Evolutionary conservation across 352 stramenopile genomes (phyloP).

Genomic region (Pythium folliculosum): DNA sequence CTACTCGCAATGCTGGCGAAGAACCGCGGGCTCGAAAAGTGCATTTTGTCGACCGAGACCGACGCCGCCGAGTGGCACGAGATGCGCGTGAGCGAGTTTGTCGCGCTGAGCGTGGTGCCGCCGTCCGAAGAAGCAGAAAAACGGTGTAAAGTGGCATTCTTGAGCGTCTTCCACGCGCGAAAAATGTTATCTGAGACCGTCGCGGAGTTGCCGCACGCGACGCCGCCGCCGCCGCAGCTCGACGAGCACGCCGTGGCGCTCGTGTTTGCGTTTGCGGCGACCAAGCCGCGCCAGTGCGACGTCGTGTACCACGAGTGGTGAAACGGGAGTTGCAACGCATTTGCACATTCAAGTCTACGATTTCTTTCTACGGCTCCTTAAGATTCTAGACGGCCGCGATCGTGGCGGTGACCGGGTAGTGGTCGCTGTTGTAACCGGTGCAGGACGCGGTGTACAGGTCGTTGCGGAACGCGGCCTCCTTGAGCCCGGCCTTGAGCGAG

Average conservation of each 20-base stretch:
- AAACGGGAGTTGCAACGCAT: not conserved
- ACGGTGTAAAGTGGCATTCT: not conserved
- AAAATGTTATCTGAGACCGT: no score
- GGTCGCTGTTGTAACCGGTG: slow-evolving; percentile 59
- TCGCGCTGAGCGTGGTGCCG: not conserved
- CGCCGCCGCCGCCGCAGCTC: not conserved
- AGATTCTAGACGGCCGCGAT: slow-evolving; percentile 16
- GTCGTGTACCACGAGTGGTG: slow-evolving; percentile 3
- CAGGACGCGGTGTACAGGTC: slow-evolving; percentile 53
- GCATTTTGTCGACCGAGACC: not conserved
- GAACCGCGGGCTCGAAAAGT: not conserved
- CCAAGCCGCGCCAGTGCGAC: not conserved
- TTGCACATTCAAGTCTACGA: no score
- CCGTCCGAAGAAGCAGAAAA: not conserved
- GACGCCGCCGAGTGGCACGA: not conserved
- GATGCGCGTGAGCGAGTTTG: not conserved
- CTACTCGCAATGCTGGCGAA: not conserved
- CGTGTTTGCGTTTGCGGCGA: not conserved
- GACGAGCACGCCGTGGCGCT: not conserved
- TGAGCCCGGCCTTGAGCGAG: slow-evolving; percentile 41
- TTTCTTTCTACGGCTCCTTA: no score
- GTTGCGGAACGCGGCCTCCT: slow-evolving; percentile 52
- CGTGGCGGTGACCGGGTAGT: slow-evolving; percentile 46
- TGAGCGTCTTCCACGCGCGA: not conserved
- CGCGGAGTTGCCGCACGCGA: no score